Base-by-base conservation (phyloP, 2,329 filamentous ascomycete genomes). In the Myriangium duriaei region DNA sequence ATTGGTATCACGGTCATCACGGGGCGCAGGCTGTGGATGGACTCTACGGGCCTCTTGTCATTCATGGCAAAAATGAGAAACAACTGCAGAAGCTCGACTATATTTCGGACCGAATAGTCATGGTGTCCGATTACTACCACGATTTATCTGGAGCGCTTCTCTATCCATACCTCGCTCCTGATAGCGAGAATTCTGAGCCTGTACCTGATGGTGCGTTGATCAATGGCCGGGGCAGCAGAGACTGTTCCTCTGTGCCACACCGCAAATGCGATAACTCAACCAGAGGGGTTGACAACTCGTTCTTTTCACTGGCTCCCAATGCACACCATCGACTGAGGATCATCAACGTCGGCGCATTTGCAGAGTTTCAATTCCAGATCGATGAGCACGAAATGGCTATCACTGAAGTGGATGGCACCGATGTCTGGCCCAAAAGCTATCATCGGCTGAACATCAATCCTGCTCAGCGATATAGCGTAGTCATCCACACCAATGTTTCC, bases 121-220 rank as follows among this genome's bases (percentile, higher is more conserved):
- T 80, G 54, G 55, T 83, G 4, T 74, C 73, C 16, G 79, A 83
- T 46, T 73, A 79, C 53, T 82, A 83, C 45, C 75, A 81, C 47
- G 71, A 78, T 35, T 51, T 59, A 1, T 63, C 62, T 7, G 58
- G 60, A 5, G 51, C 52, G 1, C 55, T 74, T 0, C 51, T 75
- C 3, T 65, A 67, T 51, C 59, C 67, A 12, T 76, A 77, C 42
- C 63, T 79, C 2, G 58, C 54, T 9, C 61, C 61, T 0, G 60
- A 60, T 11, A 53, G 65, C 48, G 62, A 65, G 24, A 65, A 65
- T 30, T 67, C 70, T 1, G 77, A 81, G 49, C 77, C 77, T 0
- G 68, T 64, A 1, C 62, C 62, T 1, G 50, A 71, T 33, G 54
- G 59, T 12, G 62, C 56, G 3, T 46, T 65, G 17, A 60, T 65